Evolutionary conservation across 129 eudicot species (phyloP).

Genomic region (Dittrichia graveolens): DNA sequence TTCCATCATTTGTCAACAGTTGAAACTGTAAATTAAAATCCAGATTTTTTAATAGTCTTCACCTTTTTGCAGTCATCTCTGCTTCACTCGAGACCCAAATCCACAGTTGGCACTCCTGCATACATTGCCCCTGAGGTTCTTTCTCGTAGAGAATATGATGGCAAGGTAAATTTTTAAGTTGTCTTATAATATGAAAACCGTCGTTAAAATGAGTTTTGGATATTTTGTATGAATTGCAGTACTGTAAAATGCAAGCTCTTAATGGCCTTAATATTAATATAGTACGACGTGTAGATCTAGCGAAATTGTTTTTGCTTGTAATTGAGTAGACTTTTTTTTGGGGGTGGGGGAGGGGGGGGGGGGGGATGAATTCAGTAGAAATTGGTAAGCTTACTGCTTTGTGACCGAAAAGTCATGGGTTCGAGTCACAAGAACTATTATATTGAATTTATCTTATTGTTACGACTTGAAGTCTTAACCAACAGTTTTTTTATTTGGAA

Average conservation of each 20-base stretch:
- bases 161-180: constrained; percentile 55
- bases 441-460: neutral
- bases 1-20: neutral
- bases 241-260: neutral
- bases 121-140: constrained; percentile 99
- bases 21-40: neutral
- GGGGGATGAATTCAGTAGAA: too few species aligned
- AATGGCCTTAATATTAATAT: neutral
- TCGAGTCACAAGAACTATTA: neutral
- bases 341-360: too few species aligned
- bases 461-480: neutral
- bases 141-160: constrained; percentile 92
- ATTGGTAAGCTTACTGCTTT: too few species aligned
- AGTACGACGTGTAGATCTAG: neutral
- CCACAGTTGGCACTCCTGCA: constrained; percentile 99
- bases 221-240: neutral
- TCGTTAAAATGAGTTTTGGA: neutral
- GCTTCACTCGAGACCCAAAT: constrained; percentile 96
- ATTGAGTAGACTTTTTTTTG: too few species aligned
- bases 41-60: neutral
- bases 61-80: constrained; percentile 71
- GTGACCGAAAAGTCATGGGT: neutral
- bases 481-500: neutral
- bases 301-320: neutral
- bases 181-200: neutral